phyloP scores from a whole-genome alignment of 768 basidiomycete genomes.

The Lyophyllum semitale region DNA sequence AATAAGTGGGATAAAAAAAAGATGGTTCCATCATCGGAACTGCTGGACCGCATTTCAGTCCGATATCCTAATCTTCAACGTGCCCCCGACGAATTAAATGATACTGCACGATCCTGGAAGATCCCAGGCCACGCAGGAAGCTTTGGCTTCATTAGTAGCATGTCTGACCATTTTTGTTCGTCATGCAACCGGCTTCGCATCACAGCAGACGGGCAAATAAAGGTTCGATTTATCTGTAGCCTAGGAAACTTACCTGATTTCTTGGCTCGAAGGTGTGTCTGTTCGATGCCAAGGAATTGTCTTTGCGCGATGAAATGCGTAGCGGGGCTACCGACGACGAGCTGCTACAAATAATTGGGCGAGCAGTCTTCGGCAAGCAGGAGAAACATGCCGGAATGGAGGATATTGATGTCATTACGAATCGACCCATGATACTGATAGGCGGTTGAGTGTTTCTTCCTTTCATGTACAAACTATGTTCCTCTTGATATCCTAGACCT shows the following conservation, averaged over 20 bases:
- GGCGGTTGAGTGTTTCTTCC: constrained; percentile 75
- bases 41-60: constrained; percentile 52
- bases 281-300: constrained; percentile 83
- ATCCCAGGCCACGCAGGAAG: constrained; percentile 71
- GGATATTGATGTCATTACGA: constrained; percentile 71
- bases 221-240: constrained; percentile 41
- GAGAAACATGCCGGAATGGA: constrained; percentile 88
- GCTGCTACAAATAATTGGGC: constrained; percentile 59
- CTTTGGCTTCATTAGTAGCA: constrained; percentile 89
- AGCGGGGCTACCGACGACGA: constrained; percentile 63
- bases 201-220: constrained; percentile 91
- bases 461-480: constrained; percentile 23
- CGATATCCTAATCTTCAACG: constrained; percentile 56
- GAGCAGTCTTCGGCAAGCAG: constrained; percentile 70
- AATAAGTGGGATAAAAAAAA: constrained; percentile 85
- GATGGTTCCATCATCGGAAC: constrained; percentile 75
- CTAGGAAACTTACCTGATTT: background rate
- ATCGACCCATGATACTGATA: constrained; percentile 90
- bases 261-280: constrained; percentile 69
- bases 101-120: constrained; percentile 80
- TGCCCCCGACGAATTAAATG: constrained; percentile 66
- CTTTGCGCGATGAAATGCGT: constrained; percentile 76
- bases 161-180: constrained; percentile 92
- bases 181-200: constrained; percentile 83
- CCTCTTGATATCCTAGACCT: constrained; percentile 16